These are phyloP conservation scores for Perilla frutescens DNA, from an alignment of 257 asterid species.

Conservation along the genomic window DNA sequence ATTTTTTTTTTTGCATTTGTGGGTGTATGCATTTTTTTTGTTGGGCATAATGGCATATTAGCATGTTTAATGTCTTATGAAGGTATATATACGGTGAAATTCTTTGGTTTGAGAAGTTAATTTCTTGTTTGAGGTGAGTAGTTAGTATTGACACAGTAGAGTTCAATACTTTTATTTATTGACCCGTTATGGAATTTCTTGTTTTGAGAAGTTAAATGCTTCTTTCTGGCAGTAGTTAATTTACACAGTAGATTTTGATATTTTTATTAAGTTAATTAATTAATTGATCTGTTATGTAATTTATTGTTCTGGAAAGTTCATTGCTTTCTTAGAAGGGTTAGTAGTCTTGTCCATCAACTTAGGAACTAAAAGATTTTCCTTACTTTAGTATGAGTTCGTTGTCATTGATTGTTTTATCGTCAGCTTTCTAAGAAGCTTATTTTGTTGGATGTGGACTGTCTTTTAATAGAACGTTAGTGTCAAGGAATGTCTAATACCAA, in stretches of 20 bases:
- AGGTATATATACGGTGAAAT: conserved; percentile 1
- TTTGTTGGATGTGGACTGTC: background rate
- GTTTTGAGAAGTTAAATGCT: conserved; percentile 17
- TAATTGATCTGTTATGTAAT: background rate
- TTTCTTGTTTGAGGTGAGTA: background rate
- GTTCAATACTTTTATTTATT: background rate
- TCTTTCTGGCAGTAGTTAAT: conserved; percentile 1
- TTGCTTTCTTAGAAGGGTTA: conserved; percentile 12
- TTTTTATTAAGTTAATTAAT: no score
- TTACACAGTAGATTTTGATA: background rate
- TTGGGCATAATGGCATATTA: background rate
- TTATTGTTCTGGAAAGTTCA: conserved; percentile 2
- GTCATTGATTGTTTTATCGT: conserved; percentile 10
- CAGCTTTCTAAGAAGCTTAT: conserved; percentile 6
- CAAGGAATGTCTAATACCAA: background rate
- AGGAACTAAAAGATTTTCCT: background rate
- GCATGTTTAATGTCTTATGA: conserved; percentile 7
- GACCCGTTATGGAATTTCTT: background rate
- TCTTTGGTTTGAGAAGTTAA: conserved; percentile 4
- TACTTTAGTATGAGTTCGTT: background rate
- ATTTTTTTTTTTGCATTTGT: background rate
- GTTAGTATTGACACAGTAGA: background rate
- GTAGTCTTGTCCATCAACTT: background rate
- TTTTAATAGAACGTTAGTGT: background rate
- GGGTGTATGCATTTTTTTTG: background rate